Conservation (phyloP, 345 rosid species). For the Nasturtium officinale region DNA sequence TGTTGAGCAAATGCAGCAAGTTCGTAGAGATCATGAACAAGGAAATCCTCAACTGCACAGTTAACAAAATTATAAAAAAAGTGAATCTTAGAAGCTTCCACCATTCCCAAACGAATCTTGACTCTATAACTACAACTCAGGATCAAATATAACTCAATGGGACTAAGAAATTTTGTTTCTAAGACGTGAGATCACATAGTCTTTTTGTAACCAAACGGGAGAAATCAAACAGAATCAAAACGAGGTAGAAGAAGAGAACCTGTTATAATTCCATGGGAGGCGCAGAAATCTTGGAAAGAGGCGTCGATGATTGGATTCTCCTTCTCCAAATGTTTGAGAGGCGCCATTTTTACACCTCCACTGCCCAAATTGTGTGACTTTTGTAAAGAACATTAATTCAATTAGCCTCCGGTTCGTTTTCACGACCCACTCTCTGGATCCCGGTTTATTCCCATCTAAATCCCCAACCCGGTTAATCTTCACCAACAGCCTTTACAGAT, state of each 20-base stretch:
- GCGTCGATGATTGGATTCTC: slow-evolving; percentile 56
- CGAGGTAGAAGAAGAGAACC: slow-evolving; percentile 40
- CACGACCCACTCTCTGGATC: neutral
- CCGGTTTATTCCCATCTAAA: neutral
- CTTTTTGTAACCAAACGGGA: too few species aligned
- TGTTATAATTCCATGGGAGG: slow-evolving; percentile 60
- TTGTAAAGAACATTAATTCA: neutral
- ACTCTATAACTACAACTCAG: neutral
- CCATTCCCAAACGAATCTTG: neutral
- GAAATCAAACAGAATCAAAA: neutral
- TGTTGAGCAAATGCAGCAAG: slow-evolving; percentile 55
- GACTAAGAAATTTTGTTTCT: neutral
- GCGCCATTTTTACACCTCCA: slow-evolving; percentile 52
- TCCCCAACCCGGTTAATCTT: neutral
- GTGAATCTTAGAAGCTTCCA: neutral
- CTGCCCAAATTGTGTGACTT: neutral
- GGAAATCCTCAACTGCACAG: slow-evolving; percentile 59
- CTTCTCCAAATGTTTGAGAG: slow-evolving; percentile 54
- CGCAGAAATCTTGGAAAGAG: slow-evolving; percentile 61
- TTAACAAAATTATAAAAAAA: neutral
- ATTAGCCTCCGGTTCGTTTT: slow-evolving; percentile 15
- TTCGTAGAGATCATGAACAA: slow-evolving; percentile 54
- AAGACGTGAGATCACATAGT: neutral
- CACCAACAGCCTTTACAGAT: neutral
- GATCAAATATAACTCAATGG: neutral